Base-by-base conservation (phyloP, 2,329 filamentous ascomycete genomes). In the Penicillium paneum region DNA sequence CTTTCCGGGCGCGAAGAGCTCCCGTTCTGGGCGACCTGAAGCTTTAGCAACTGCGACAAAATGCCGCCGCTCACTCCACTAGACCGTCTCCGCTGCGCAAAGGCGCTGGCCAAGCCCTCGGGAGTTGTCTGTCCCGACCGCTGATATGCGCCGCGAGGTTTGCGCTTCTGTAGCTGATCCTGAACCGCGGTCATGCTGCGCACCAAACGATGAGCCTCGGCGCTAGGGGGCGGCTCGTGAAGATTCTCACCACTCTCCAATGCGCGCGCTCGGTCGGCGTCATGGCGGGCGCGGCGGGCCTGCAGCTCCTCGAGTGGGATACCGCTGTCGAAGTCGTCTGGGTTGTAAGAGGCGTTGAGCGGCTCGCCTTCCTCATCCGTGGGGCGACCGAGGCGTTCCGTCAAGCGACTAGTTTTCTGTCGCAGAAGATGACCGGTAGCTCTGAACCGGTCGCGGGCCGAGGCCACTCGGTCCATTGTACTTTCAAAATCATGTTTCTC, bases 31-130 rank as follows among this genome's bases (percentile, higher is more conserved):
- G 79, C 75, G 49, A 83, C 80, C 62, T 90, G 88, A 3, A 91
- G 76, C 68, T 85, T 89, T 46, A 94, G 76, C 1, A 95, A 75
- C 1, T 86, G 87, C 0, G 86, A 84, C 1, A 95, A 74, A 41
- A 93, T 84, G 28, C 90, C 89, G 3, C 71, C 68, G 5, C 63
- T 64, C 15, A 67, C 54, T 5, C 60, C 60, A 24, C 63, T 65
- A 2, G 65, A 67, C 15, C 67, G 67, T n/a, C 60, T 61, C 13
- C 64, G 61, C 21, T 55, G 42, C 4, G 59, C 58, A 36, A 67
- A 67, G 19, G 64, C 63, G 32, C 62, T 59, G 39, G 65, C 47
- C 26, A 60, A 31, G 3, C 61, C 57, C 34, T 71, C 68, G 1
- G 70, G 71, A 1, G 70, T 72, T 10, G 60, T 65, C 45, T 64